Base-by-base conservation (phyloP, 805 yeast species). In the Barnettozyma salicaria region DNA sequence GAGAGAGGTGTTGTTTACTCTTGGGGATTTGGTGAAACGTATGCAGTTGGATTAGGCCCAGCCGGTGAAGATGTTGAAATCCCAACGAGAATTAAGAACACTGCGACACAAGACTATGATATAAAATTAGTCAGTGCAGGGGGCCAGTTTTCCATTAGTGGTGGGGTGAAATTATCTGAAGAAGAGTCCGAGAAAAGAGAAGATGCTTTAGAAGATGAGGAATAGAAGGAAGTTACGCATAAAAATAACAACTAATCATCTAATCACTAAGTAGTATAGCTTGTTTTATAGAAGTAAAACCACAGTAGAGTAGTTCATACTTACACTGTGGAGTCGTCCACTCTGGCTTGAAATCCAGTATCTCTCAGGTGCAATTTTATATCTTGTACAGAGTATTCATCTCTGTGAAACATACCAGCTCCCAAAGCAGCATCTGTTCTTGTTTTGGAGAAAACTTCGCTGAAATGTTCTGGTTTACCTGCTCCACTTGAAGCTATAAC, bases 401-500 rank as follows among this genome's bases (percentile, higher is more conserved):
- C 89, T 57, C 98, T 72, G 66, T 92, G 99, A 69, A 92, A 92
- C 80, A 92, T 82, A 30, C 99, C 99, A 4, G 99, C 99, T 26
- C 98, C 99, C 27, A 92, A 70, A 13, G 98, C 97, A 29, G 99
- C 99, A 63, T 92, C 98, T 1, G 92, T 81, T 6, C 73, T 68
- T 12, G 97, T 88, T 30, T 80, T 68, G 31, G 67, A 69, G 55
- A 92, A 92, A 3, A 86, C 99, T 46, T 92, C 87, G 45, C 76
- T 77, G 58, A 92, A 92, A 63, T 92, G 97, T 34, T 68, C 72
- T 2, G 99, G 98, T 17, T 66, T 75, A 35, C 99, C 99, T 6
- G 99, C 99, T 38, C 99, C 99, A 44, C 94, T 81, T 6, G 97
- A 88, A 1, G 98, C 97, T 59, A 92, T 92, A 3, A 92, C 97